A percentile compares a stretch with the other conserved stretches of the same genome.
Conservation (phyloP, 805 yeast species). For the Candida chilensis region DNA sequence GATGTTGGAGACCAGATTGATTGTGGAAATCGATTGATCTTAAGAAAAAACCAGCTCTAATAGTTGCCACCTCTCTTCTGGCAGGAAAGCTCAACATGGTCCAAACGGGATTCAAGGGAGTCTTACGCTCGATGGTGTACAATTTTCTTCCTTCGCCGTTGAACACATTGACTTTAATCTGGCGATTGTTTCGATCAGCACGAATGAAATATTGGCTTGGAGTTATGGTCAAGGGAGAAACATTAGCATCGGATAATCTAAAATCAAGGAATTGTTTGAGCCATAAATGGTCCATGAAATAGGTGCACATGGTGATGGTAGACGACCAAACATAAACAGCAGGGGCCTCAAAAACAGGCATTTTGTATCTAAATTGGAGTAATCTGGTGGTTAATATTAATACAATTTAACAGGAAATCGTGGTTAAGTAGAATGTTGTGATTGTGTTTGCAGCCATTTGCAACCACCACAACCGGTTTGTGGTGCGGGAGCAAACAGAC, state of each 20-base stretch:
- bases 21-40: slow-evolving; percentile 41
- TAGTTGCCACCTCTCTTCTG: slow-evolving; percentile 38
- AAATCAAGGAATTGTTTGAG: slow-evolving; percentile 25
- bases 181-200: slow-evolving; percentile 36
- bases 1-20: slow-evolving; percentile 32
- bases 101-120: slow-evolving; percentile 43
- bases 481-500: no score
- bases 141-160: slow-evolving; percentile 28
- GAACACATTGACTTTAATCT: slow-evolving; percentile 39
- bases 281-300: slow-evolving; percentile 30
- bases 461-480: no score
- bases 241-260: slow-evolving; percentile 27
- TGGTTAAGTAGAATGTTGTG: no score
- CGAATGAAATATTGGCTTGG: slow-evolving; percentile 38
- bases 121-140: slow-evolving; percentile 42
- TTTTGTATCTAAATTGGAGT: no score
- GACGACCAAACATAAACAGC: slow-evolving; percentile 34
- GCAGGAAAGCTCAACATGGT: slow-evolving; percentile 32
- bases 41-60: slow-evolving; percentile 36
- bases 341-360: slow-evolving; percentile 37
- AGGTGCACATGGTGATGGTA: slow-evolving; percentile 27
- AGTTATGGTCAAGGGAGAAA: slow-evolving; percentile 26
- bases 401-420: no score
- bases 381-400: no score
- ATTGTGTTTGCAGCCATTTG: no score